These are phyloP conservation scores for Zygosaccharomyces pseudobailii DNA, from an alignment of 1,139 yeast species.

Conservation along the genomic window DNA sequence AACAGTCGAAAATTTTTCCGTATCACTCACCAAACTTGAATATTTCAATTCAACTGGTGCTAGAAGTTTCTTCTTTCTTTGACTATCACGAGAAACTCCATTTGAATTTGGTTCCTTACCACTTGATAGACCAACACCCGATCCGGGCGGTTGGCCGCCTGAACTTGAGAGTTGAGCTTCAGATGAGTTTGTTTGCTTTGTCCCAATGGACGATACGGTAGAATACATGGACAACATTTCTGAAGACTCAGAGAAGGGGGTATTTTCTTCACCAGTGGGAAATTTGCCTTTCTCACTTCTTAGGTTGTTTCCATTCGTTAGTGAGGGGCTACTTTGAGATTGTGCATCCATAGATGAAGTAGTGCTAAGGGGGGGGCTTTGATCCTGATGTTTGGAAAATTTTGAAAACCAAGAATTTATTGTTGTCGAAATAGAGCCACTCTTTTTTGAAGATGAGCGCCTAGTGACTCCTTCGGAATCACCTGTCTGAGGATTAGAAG, in stretches of 20 bases:
- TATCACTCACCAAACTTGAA: slow-evolving; percentile 9
- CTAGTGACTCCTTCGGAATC: not conserved
- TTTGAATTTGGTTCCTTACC: not conserved
- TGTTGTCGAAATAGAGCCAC: slow-evolving; percentile 10
- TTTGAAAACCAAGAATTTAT: slow-evolving; percentile 16
- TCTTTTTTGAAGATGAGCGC: not conserved
- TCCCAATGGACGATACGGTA: slow-evolving; percentile 17
- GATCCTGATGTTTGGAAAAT: slow-evolving; percentile 6
- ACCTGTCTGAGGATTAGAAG: not conserved
- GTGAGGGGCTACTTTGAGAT: not conserved
- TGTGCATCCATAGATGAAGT: not conserved
- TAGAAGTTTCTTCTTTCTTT: slow-evolving; percentile 18
- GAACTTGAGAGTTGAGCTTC: slow-evolving; percentile 5
- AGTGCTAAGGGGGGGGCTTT: not conserved
- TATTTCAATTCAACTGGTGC: slow-evolving; percentile 24
- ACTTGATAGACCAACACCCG: not conserved
- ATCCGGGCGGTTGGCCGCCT: not conserved
- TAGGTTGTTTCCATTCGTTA: not conserved
- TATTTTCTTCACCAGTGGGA: not conserved
- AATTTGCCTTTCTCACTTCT: slow-evolving; percentile 1
- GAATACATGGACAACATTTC: slow-evolving; percentile 23
- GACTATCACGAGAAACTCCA: not conserved
- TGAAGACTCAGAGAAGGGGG: slow-evolving; percentile 13
- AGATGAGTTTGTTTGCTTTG: slow-evolving; percentile 9
- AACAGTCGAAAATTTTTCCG: slow-evolving; percentile 7